Evolutionary conservation across 768 basidiomycete species (phyloP).

Genomic region (Tephrocybe sp.): DNA sequence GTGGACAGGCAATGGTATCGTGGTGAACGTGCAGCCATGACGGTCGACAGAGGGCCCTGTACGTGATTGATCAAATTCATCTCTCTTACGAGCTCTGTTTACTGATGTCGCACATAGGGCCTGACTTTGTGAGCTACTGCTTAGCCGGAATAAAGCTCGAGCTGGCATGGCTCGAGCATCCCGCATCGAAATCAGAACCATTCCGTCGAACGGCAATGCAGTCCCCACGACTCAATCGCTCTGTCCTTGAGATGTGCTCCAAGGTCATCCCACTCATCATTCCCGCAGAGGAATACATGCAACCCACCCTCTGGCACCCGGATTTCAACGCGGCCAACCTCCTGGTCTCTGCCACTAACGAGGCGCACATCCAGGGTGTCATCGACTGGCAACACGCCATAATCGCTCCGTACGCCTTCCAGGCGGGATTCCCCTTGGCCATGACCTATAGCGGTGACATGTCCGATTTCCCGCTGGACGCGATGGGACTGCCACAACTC

Average conservation of each 20-base stretch:
- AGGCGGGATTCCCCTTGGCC: slow-evolving; percentile 9
- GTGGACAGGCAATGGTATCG: slow-evolving; percentile 26
- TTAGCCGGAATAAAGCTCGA: slow-evolving; percentile 3
- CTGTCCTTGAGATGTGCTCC: slow-evolving; percentile 16
- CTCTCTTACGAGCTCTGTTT: slow-evolving; percentile 3
- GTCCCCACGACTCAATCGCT: slow-evolving; percentile 16
- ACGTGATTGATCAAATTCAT: slow-evolving; percentile 9
- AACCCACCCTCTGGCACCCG: slow-evolving; percentile 27
- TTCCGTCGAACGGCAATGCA: slow-evolving; percentile 3
- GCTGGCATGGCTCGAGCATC: slow-evolving; percentile 1
- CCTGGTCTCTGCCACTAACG: slow-evolving; percentile 20
- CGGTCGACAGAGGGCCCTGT: slow-evolving; percentile 32
- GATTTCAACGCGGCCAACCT: slow-evolving; percentile 25
- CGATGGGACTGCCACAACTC: background rate
- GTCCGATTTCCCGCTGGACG: slow-evolving; percentile 1
- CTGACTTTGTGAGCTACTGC: slow-evolving; percentile 6
- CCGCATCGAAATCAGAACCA: background rate
- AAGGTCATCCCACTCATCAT: slow-evolving; percentile 22
- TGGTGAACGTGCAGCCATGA: slow-evolving; percentile 21
- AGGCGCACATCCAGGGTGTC: slow-evolving; percentile 20
- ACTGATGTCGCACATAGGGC: slow-evolving; percentile 17
- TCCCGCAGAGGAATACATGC: slow-evolving; percentile 17
- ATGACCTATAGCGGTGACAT: slow-evolving; percentile 14
- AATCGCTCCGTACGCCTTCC: slow-evolving; percentile 14
- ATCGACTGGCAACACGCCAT: slow-evolving; percentile 27